A percentile compares a stretch with the other conserved stretches of the same genome.
Conservation (phyloP, 495 filamentous ascomycete species). For the Alectoria sarmentosa region DNA sequence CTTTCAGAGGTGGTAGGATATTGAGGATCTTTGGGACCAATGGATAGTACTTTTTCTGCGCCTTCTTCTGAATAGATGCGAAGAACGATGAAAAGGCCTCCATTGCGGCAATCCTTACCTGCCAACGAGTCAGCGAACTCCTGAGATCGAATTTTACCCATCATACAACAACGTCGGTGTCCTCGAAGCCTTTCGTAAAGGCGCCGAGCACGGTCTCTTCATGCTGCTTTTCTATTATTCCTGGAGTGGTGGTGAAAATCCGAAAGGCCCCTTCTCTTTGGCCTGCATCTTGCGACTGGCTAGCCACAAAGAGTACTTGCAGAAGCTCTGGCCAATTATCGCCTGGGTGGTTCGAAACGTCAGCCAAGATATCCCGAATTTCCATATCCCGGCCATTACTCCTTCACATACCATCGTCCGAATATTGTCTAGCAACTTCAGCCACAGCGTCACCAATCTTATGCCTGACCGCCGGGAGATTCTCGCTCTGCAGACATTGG, state of each 20-base stretch:
- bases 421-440: constrained; percentile 89
- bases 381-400: neutral
- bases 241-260: constrained; percentile 90
- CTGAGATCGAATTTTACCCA: constrained; percentile 9
- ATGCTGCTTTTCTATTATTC: constrained; percentile 94
- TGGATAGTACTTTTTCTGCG: constrained; percentile 75
- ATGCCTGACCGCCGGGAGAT: constrained; percentile 65
- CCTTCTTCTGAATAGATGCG: constrained; percentile 77
- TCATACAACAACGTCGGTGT: constrained; percentile 71
- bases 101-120: constrained; percentile 89
- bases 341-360: constrained; percentile 40
- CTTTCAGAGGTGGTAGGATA: constrained; percentile 87
- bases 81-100: constrained; percentile 96
- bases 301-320: constrained; percentile 74
- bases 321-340: constrained; percentile 89
- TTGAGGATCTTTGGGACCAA: constrained; percentile 87
- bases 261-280: constrained; percentile 87
- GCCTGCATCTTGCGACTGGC: constrained; percentile 70
- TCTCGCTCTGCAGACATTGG: constrained; percentile 63
- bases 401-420: constrained; percentile 68
- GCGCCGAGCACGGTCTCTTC: constrained; percentile 75
- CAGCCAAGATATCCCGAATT: constrained; percentile 9
- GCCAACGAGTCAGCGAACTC: constrained; percentile 15
- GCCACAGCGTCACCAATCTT: constrained; percentile 96
- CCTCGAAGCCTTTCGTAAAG: constrained; percentile 87